Conservation (phyloP, 2,329 filamentous ascomycete species). For the Trichoderma semiorbis region DNA sequence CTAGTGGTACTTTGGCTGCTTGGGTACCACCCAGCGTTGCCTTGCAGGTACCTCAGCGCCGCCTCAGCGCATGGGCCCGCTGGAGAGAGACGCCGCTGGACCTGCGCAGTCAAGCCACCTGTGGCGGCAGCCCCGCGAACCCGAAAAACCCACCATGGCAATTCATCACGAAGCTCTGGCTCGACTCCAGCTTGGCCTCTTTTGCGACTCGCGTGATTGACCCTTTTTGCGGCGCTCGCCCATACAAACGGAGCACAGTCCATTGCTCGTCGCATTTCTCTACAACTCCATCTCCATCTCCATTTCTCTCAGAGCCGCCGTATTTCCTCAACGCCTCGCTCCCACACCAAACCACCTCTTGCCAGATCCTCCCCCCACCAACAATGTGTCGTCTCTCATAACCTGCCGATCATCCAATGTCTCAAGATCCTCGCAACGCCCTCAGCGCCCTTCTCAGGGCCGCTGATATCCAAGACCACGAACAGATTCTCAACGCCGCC, state of each 20-base stretch:
- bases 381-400: conserved; percentile 16
- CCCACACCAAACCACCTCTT: neutral
- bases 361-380: conserved; percentile 9
- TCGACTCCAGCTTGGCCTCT: neutral
- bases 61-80: neutral
- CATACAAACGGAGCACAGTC: neutral
- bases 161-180: conserved; percentile 5
- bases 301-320: neutral
- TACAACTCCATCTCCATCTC: neutral
- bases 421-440: conserved; percentile 46
- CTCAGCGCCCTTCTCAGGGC: conserved; percentile 54
- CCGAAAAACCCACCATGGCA: conserved; percentile 13
- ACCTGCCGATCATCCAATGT: conserved; percentile 29
- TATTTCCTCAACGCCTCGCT: neutral
- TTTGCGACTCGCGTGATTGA: neutral
- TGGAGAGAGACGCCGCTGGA: neutral
- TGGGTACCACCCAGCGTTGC: neutral
- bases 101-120: conserved; percentile 6
- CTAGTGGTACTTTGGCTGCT: neutral
- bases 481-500: conserved; percentile 65
- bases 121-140: conserved; percentile 16
- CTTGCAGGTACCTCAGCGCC: neutral
- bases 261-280: neutral
- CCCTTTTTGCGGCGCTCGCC: neutral
- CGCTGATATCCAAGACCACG: conserved; percentile 64